Conservation (phyloP, 208 protist species). For the Leishmania martiniquensis region DNA sequence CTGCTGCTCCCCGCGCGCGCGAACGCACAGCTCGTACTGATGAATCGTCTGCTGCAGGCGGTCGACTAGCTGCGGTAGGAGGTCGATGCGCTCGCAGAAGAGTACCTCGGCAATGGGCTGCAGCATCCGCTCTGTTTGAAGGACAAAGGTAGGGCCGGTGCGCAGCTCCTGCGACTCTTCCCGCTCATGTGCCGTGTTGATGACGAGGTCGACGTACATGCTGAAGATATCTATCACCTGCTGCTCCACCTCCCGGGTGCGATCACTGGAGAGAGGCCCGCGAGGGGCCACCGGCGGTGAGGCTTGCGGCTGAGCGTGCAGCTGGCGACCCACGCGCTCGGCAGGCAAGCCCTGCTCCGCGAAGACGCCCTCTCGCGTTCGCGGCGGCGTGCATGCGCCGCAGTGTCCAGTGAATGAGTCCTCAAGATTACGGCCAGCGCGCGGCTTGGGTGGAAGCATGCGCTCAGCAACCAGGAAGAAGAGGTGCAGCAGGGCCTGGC, state of each 20-base stretch:
- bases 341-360: constrained; percentile 1
- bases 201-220: constrained; percentile 71
- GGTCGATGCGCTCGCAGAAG: constrained; percentile 67
- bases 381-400: constrained; percentile 30
- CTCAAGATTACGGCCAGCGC: constrained; percentile 10
- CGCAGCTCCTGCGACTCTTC: constrained; percentile 81
- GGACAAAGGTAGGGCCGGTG: constrained; percentile 51
- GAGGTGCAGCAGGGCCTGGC: constrained; percentile 74
- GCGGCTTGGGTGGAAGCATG: constrained; percentile 47
- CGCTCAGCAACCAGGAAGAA: constrained; percentile 73
- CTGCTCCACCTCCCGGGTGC: constrained; percentile 30
- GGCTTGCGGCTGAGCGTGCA: background rate
- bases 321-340: background rate
- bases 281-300: constrained; percentile 5
- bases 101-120: constrained; percentile 81
- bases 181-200: constrained; percentile 66
- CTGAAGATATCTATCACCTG: constrained; percentile 45
- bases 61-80: constrained; percentile 54
- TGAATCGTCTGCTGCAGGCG: constrained; percentile 53
- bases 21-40: constrained; percentile 69
- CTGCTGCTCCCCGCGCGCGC: constrained; percentile 40
- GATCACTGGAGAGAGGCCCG: constrained; percentile 30
- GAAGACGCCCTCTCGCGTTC: constrained; percentile 1
- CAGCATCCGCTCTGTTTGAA: constrained; percentile 83
- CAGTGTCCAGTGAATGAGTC: constrained; percentile 13